phyloP scores from a whole-genome alignment of 495 filamentous ascomycete species.

The Neohortaea acidophila region DNA sequence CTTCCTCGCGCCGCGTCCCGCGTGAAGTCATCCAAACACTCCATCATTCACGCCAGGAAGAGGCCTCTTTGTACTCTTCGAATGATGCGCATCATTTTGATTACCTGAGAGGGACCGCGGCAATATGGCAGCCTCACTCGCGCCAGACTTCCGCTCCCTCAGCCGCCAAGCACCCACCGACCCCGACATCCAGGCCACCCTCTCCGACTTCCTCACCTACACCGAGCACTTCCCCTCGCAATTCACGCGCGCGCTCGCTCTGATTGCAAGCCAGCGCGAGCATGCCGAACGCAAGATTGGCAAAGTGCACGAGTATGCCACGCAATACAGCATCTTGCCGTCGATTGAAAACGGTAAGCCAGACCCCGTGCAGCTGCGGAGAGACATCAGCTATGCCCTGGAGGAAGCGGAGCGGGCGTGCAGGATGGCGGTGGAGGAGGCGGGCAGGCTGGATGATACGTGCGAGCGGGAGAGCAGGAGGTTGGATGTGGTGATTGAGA shows the following conservation, averaged over 20 bases:
- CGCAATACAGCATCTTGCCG: constrained; percentile 57
- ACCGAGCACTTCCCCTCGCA: constrained; percentile 90
- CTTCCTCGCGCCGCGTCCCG: too few relatives aligned
- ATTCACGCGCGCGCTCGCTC: constrained; percentile 72
- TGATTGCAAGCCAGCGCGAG: constrained; percentile 47
- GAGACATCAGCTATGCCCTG: constrained; percentile 57
- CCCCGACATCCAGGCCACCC: constrained; percentile 84
- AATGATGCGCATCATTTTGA: too few relatives aligned
- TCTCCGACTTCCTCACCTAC: constrained; percentile 86
- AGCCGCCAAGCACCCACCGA: constrained; percentile 37
- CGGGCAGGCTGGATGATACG: constrained; percentile 60
- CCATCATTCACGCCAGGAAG: too few relatives aligned
- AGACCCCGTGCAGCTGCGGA: constrained; percentile 47
- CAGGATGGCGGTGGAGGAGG: constrained; percentile 66
- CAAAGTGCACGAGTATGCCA: constrained; percentile 58
- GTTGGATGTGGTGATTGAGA: constrained; percentile 58
- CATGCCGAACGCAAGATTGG: constrained; percentile 38
- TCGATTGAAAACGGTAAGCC: constrained; percentile 37
- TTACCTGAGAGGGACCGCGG: too few relatives aligned
- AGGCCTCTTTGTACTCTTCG: too few relatives aligned
- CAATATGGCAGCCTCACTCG: background rate
- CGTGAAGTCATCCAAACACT: too few relatives aligned
- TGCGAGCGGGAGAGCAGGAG: constrained; percentile 66
- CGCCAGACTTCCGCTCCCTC: constrained; percentile 7
- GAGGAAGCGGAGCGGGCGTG: constrained; percentile 60